These are phyloP conservation scores for Macrophomina pseudophaseolina DNA, from an alignment of 2,329 filamentous ascomycete species.

Conservation along the genomic window DNA sequence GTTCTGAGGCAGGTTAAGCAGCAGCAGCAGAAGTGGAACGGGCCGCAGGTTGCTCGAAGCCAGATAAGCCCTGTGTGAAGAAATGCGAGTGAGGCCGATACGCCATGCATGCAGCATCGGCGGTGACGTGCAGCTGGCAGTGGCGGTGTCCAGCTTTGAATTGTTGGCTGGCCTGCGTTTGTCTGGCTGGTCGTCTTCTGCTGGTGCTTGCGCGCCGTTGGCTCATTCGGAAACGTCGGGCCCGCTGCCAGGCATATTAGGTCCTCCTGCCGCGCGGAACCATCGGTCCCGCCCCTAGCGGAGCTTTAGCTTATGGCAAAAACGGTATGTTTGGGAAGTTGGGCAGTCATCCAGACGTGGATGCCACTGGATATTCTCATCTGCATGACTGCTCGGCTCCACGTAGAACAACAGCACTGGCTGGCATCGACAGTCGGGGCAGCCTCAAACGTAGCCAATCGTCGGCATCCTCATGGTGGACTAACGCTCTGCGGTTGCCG, in stretches of 20 bases:
- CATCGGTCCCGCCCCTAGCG: no score
- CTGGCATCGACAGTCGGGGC: no score
- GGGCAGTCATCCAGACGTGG: no score
- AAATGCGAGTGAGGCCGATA: background rate
- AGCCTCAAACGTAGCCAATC: no score
- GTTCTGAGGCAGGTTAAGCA: background rate
- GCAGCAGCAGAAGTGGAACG: background rate
- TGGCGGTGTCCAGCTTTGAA: constrained; percentile 1
- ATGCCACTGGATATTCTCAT: no score
- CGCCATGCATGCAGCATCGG: background rate
- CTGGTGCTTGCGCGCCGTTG: background rate
- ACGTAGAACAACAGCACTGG: no score
- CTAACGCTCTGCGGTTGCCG: no score
- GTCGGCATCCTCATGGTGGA: no score
- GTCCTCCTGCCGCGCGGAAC: no score
- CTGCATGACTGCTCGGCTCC: no score
- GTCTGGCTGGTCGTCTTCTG: background rate
- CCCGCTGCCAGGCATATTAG: background rate
- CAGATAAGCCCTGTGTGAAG: background rate
- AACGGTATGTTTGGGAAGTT: no score
- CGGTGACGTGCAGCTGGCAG: constrained; percentile 1
- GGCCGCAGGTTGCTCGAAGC: background rate
- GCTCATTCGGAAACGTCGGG: background rate
- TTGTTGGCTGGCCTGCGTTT: background rate
- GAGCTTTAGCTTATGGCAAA: no score